A percentile compares a stretch with the other conserved stretches of the same genome.
phyloP scores from a whole-genome alignment of 345 rosid genomes.

The Populus simonii region DNA sequence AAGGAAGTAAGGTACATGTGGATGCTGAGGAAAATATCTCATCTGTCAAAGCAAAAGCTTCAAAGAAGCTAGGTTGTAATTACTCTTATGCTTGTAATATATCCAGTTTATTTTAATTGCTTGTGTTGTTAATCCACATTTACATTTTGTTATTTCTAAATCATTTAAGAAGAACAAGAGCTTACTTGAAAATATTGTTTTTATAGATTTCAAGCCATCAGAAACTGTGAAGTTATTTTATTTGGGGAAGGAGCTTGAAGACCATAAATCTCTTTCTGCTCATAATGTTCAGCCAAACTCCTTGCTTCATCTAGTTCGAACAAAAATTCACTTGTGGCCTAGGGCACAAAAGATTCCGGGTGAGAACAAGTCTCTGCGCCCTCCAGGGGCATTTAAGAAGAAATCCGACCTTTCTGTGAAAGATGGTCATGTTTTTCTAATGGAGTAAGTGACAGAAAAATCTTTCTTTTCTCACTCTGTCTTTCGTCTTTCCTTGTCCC shows the following conservation, averaged over 20 bases:
- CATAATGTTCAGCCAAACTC: conserved; percentile 92
- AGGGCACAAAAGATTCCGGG: conserved; percentile 88
- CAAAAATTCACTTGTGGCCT: conserved; percentile 76
- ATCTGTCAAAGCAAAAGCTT: conserved; percentile 82
- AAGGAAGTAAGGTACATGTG: conserved; percentile 88
- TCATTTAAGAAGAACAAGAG: conserved; percentile 4
- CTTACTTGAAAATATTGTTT: conserved; percentile 19
- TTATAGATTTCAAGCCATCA: conserved; percentile 83
- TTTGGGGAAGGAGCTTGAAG: conserved; percentile 88
- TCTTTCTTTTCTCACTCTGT: not conserved
- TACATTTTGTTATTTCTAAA: not conserved
- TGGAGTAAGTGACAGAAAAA: conserved; percentile 74
- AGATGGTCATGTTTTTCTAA: conserved; percentile 91
- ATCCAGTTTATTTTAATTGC: not conserved
- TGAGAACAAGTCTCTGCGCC: conserved; percentile 83
- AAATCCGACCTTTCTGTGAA: conserved; percentile 92
- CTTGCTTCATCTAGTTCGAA: conserved; percentile 85
- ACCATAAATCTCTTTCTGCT: conserved; percentile 62
- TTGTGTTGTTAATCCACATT: not conserved
- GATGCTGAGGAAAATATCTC: conserved; percentile 75
- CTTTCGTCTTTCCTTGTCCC: not conserved
- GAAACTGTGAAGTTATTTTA: conserved; percentile 78
- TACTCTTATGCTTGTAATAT: not conserved
- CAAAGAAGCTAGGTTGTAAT: conserved; percentile 82
- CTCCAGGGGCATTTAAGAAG: conserved; percentile 99